Evolutionary conservation across 1,284 basidiomycete genomes (phyloP).

Genomic region (Ustilago cynodontis): DNA sequence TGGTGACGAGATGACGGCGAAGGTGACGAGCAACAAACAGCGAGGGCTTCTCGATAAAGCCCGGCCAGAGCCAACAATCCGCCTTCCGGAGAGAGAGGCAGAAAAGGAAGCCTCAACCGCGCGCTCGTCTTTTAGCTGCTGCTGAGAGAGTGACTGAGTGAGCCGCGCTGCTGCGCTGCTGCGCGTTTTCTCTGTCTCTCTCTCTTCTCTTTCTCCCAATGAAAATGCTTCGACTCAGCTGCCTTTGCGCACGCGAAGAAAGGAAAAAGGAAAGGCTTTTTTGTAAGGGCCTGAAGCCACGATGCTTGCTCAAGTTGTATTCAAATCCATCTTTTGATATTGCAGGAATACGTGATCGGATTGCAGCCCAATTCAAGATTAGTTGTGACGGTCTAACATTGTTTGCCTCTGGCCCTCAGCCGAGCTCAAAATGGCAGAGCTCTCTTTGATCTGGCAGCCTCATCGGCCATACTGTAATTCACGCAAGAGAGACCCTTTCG

Average conservation of each 20-base stretch:
- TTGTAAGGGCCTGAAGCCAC: no score
- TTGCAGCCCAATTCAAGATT: background rate
- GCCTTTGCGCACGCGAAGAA: background rate
- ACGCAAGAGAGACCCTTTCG: background rate
- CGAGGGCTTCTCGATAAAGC: background rate
- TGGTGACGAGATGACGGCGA: constrained; percentile 16
- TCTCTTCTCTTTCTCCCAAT: constrained; percentile 5
- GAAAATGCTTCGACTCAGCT: constrained; percentile 3
- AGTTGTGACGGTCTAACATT: constrained; percentile 6
- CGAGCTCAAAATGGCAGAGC: background rate
- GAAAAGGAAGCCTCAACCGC: background rate
- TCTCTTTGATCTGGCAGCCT: background rate
- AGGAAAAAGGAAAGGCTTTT: background rate
- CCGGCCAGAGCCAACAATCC: background rate
- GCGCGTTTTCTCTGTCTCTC: constrained; percentile 2
- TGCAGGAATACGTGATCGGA: constrained; percentile 15
- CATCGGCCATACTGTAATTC: background rate
- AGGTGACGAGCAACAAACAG: constrained; percentile 11
- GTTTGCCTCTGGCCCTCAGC: background rate
- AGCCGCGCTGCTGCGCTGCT: background rate
- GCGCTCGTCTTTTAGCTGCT: background rate
- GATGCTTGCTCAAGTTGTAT: background rate
- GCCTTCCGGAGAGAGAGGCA: background rate
- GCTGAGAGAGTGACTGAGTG: constrained; percentile 12
- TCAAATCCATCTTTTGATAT: constrained; percentile 1